phyloP scores from a whole-genome alignment of 73 alveolate genomes.

The Symbiodinium natans region DNA sequence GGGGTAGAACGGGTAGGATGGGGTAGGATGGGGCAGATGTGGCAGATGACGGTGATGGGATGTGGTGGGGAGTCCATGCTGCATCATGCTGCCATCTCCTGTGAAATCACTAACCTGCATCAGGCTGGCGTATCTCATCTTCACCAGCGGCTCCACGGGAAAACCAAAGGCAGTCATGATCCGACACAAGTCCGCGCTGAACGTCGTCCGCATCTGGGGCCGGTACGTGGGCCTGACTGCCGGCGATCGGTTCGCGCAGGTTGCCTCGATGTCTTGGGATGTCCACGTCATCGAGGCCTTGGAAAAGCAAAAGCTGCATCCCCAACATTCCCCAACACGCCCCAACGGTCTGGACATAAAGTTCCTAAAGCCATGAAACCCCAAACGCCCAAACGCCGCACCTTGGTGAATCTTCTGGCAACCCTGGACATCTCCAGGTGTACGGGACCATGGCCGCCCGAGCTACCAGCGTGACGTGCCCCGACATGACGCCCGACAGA shows the following conservation, averaged over 20 bases:
- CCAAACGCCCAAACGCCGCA: too few species aligned
- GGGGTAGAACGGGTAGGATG: neutral
- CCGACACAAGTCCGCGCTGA: conserved; percentile 60
- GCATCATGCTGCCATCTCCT: too few species aligned
- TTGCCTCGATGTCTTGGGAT: neutral
- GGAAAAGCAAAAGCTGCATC: too few species aligned
- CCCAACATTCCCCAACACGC: too few species aligned
- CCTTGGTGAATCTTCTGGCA: too few species aligned
- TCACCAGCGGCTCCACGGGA: conserved; percentile 36
- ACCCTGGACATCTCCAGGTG: conserved; percentile 41
- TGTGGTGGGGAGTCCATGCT: neutral
- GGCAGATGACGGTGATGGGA: neutral
- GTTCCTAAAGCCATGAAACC: too few species aligned
- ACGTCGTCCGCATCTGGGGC: conserved; percentile 29
- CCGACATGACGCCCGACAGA: too few species aligned
- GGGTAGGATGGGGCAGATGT: neutral
- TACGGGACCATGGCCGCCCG: conserved; percentile 52
- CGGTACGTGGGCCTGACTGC: conserved; percentile 21
- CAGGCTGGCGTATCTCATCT: neutral
- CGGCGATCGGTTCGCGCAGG: conserved; percentile 51
- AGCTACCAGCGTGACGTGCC: conserved; percentile 55
- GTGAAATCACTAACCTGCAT: too few species aligned
- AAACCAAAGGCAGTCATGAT: conserved; percentile 42
- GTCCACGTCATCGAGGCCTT: conserved; percentile 20
- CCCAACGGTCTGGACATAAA: too few species aligned